These are phyloP conservation scores for Backusella mclennaniae DNA, from an alignment of 192 early-diverging fungal species.

Conservation along the genomic window DNA sequence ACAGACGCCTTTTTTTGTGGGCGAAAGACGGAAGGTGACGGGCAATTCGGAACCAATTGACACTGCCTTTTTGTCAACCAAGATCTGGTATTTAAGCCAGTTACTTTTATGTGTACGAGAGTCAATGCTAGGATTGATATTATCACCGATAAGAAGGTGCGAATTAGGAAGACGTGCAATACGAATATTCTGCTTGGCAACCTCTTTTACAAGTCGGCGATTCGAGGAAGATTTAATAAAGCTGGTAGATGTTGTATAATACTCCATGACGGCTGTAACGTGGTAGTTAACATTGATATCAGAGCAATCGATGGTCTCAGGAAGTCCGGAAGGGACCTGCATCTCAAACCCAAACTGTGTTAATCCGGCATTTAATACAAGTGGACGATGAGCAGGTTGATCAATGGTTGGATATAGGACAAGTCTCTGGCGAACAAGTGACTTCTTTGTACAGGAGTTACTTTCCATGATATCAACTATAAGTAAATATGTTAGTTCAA, in stretches of 20 bases:
- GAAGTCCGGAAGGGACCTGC: conserved; percentile 5
- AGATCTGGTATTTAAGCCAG: conserved; percentile 8
- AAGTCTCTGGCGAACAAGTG: conserved; percentile 4
- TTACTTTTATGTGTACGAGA: not conserved
- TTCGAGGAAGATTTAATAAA: not conserved
- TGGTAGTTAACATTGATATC: not conserved
- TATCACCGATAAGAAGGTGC: not conserved
- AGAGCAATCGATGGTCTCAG: conserved; percentile 5
- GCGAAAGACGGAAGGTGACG: not conserved
- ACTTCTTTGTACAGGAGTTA: not conserved
- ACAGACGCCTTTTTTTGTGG: not conserved
- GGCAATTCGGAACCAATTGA: not conserved
- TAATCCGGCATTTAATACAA: not conserved
- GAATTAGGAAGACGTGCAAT: not conserved
- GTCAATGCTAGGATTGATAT: not conserved
- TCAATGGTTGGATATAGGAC: not conserved
- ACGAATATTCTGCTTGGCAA: not conserved
- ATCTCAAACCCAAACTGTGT: conserved; percentile 14
- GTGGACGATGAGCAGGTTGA: not conserved
- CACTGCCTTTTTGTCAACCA: conserved; percentile 6
- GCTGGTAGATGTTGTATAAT: not conserved
- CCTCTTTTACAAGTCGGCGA: not conserved
- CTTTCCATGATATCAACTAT: conserved; percentile 1
- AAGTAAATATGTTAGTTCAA: not conserved
- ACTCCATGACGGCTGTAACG: not conserved